Base-by-base conservation (phyloP, 805 yeast species). In the Yamadazyma tumulicola region DNA sequence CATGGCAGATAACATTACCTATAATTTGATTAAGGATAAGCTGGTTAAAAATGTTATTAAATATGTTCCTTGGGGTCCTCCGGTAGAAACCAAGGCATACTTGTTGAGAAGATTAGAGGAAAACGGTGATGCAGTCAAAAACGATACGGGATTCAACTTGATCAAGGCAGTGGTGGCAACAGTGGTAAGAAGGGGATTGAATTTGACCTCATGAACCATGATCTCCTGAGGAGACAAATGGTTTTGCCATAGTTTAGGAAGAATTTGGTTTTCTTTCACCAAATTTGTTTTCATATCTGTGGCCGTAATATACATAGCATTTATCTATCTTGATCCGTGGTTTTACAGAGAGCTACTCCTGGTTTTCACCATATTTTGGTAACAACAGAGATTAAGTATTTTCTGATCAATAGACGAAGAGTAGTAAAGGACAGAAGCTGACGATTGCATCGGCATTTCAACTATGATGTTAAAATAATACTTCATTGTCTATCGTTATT, bases 61-160 rank as follows among this genome's bases (percentile, higher is more conserved):
- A 64, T 89, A 91, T 56, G 96, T 89, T 43, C 95, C 97, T 12
- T 89, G 97, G 97, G 97, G 97, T 7, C 97, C 97, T 21, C 94
- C 95, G 37, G 63, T 77, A 47, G 97, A 91, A 64, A 88, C 96
- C 39, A 87, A 85, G 65, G 95, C 86, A 48, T 89, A 89, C 55
- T 64, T 89, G 42, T 67, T 81, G 43, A 80, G 97, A 69, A 77
- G 97, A 64, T 69, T 89, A 43, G 96, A 89, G 65, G 97, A 89
- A 65, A 89, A 89, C 55, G 96, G 96, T 16, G 96, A 89, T 60
- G 95, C 96, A 7, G 94, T 86, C 5, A 80, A 91, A 67, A 72
- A 72, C 37, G 93, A 84, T 58, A 81, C 80, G 45, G 93, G 94
- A n/a, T 74, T 78, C 69, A 83, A 83, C 31, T 70, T 85, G 48